Evolutionary conservation across 2,329 filamentous ascomycete genomes (phyloP), one percentile per base, ranked within the genome.

Genomic region (Xylaria sp.): DNA sequence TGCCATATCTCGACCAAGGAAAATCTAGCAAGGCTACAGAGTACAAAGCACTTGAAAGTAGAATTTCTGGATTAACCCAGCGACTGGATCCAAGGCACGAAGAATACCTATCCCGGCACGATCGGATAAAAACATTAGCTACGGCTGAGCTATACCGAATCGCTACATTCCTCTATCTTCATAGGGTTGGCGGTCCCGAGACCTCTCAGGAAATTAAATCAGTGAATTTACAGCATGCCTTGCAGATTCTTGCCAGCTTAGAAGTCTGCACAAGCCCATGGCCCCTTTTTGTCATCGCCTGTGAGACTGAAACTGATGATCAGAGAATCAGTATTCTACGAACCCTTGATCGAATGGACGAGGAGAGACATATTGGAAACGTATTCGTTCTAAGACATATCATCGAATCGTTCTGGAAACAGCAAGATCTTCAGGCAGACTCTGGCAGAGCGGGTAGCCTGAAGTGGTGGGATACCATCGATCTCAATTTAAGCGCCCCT

Each of bases 121-220:
- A 78, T 50, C 75, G 72, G 25, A 66, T 70, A 59, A 76, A 73
- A 55, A 77, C 82, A 71, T 78, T 76, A 55, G 78, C 79, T 47
- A 86, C 84, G 3, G 84, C 84, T 10, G 84, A 86, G 73, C 79
- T 86, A n/a, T 86, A 86, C 68, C 82, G 84, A 5, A 78, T 86
- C 23, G 84, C 83, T 0, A 79, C 84, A 1, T 78, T 82, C 40
- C 78, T 86, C 0, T 86, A 85, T 63, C 71, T 80, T 23, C 76
- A 78, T 54, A 74, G 77, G 60, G 75, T 76, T 21, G 73, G 72
- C 60, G 75, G 75, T 58, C 69, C 69, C 37, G 73, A 72, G 29
- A 66, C 73, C 44, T 72, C 69, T 37, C 71, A 71, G 48, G 71
- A 81, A 40, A 62, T 78, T 23, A 76, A 74, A 37, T 72, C 76